A percentile compares a stretch with the other conserved stretches of the same genome.
Evolutionary conservation across 176 grass and related monocot species (phyloP).

Genomic region (Rhipidocladum racemiflorum): DNA sequence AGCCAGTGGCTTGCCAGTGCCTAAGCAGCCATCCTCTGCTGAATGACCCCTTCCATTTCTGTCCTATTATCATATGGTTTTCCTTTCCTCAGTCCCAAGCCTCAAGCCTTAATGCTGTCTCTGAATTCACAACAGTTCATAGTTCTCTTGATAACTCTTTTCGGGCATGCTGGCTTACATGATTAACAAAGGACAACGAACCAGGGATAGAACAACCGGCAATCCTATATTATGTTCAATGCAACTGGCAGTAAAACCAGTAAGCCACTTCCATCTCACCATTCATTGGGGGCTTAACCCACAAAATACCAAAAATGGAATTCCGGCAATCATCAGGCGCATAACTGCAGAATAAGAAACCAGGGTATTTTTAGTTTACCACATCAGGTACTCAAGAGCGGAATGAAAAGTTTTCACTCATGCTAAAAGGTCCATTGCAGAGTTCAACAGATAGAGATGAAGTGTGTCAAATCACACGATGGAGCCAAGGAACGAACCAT

Average conservation of each 20-base stretch:
- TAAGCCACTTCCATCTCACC: neutral
- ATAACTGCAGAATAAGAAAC: neutral
- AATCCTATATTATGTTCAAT: neutral
- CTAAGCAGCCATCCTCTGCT: no score
- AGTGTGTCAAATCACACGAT: neutral
- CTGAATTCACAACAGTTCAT: no score
- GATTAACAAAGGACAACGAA: no score
- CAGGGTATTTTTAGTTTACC: neutral
- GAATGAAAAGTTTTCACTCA: neutral
- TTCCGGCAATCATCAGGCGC: neutral
- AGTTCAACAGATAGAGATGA: neutral
- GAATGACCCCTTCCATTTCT: no score
- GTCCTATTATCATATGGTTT: no score
- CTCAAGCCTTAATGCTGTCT: no score
- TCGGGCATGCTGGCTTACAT: no score
- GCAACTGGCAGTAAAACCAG: neutral
- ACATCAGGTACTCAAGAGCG: neutral
- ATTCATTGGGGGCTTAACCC: neutral
- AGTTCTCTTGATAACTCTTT: no score
- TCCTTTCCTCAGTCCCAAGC: no score
- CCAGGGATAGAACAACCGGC: no score
- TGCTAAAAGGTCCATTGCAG: neutral
- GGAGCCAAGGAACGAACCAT: neutral
- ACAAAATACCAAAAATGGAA: neutral
- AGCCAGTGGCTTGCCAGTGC: no score